Conservation (phyloP, 805 yeast genomes). For the Schwanniomyces polymorphus region DNA sequence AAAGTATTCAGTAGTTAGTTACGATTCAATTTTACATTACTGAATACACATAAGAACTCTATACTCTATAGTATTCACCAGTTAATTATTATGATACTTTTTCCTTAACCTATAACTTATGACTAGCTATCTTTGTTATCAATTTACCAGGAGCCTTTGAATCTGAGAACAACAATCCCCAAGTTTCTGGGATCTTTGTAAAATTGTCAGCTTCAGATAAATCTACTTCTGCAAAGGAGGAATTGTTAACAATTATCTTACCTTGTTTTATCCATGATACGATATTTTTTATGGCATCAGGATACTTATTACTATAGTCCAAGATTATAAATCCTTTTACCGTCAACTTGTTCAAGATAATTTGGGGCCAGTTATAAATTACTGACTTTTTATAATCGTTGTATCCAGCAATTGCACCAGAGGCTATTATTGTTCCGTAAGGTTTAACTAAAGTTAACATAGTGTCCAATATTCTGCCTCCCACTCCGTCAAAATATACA, state of each 20-base stretch:
- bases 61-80: too few species aligned
- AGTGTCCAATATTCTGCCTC: constrained; percentile 20
- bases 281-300: constrained; percentile 11
- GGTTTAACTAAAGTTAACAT: constrained; percentile 14
- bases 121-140: constrained; percentile 42
- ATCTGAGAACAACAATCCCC: constrained; percentile 48
- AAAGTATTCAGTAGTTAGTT: too few species aligned
- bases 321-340: constrained; percentile 21
- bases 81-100: too few species aligned
- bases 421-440: constrained; percentile 24
- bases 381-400: constrained; percentile 18
- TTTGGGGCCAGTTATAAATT: constrained; percentile 21
- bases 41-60: too few species aligned
- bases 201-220: constrained; percentile 22
- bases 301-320: constrained; percentile 12
- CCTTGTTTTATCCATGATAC: constrained; percentile 14
- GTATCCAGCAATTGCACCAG: constrained; percentile 32
- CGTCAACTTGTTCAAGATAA: constrained; percentile 15
- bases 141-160: constrained; percentile 50
- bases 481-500: constrained; percentile 24
- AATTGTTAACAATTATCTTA: constrained; percentile 11
- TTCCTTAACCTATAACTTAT: neutral
- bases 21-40: too few species aligned
- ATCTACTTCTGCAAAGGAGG: constrained; percentile 17
- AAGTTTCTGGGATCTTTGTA: constrained; percentile 43